Conservation (phyloP, 2,329 filamentous ascomycete species). For the Pestalotiopsis sp. region DNA sequence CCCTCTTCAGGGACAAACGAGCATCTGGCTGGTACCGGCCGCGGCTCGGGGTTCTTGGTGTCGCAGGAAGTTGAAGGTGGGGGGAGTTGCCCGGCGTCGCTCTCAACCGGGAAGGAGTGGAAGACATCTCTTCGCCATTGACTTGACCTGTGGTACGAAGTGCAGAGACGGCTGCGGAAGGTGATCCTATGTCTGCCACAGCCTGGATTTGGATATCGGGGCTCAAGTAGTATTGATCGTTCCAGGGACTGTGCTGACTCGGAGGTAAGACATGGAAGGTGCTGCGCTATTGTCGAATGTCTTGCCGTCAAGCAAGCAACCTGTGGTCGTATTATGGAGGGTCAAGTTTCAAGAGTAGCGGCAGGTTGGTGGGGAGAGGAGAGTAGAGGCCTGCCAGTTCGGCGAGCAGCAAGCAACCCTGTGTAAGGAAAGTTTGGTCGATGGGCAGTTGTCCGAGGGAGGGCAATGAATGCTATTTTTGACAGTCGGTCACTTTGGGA, state of each 20-base stretch:
- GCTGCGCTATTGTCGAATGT: background rate
- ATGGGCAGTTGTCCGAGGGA: background rate
- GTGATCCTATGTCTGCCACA: background rate
- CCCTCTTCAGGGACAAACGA: conserved; percentile 74
- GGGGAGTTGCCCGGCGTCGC: conserved; percentile 80
- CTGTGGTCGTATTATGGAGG: background rate
- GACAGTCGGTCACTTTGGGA: conserved; percentile 12
- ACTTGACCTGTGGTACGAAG: conserved; percentile 10
- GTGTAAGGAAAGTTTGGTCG: background rate
- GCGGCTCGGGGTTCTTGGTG: conserved; percentile 63
- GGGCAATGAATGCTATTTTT: background rate
- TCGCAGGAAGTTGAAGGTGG: conserved; percentile 56
- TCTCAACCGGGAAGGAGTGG: conserved; percentile 65
- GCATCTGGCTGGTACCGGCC: conserved; percentile 52
- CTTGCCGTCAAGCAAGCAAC: background rate
- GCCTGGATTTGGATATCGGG: background rate
- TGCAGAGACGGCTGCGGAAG: background rate
- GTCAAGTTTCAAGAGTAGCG: background rate
- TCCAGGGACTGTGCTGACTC: background rate
- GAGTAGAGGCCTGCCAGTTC: background rate
- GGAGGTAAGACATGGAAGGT: background rate
- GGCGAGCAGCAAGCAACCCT: background rate
- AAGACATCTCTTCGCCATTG: conserved; percentile 62
- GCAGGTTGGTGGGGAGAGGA: background rate
- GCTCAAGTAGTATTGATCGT: conserved; percentile 2